Evolutionary conservation across 352 stramenopile genomes (phyloP).

Genomic region (Nothophytophthora sp.): DNA sequence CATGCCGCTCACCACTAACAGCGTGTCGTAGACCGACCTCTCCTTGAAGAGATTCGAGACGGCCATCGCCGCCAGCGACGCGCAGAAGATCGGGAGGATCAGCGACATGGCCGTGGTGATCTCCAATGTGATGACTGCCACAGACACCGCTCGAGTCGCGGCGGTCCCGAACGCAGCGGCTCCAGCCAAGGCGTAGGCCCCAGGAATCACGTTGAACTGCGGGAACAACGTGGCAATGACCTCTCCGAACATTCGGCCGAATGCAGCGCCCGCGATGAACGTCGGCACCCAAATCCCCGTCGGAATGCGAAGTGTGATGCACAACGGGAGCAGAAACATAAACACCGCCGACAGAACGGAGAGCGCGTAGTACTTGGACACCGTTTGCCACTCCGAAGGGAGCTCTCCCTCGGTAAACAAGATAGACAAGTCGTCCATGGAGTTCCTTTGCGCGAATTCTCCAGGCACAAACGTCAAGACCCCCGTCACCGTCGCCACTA

Average conservation of each 20-base stretch:
- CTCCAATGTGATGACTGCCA: constrained; percentile 87
- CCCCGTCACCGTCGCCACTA: constrained; percentile 63
- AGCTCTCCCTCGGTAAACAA: constrained; percentile 62
- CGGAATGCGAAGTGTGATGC: constrained; percentile 80
- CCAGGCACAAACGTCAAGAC: constrained; percentile 76
- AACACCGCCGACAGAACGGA: constrained; percentile 48
- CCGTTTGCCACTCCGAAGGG: constrained; percentile 35
- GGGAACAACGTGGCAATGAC: constrained; percentile 35
- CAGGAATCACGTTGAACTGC: constrained; percentile 33
- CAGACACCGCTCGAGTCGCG: constrained; percentile 77
- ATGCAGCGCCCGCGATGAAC: constrained; percentile 82
- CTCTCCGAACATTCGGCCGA: constrained; percentile 83
- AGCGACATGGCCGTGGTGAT: constrained; percentile 83
- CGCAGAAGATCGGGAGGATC: constrained; percentile 83
- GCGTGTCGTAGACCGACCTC: constrained; percentile 85
- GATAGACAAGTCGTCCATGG: constrained; percentile 58
- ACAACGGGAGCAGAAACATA: constrained; percentile 71
- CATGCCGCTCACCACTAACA: constrained; percentile 69
- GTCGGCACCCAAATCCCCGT: constrained; percentile 85
- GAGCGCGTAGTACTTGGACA: constrained; percentile 79
- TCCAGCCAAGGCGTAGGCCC: constrained; percentile 78
- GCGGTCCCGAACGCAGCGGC: constrained; percentile 71
- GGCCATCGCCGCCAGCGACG: constrained; percentile 66
- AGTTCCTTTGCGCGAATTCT: constrained; percentile 53
- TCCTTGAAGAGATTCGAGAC: constrained; percentile 64